A percentile compares a stretch with the other conserved stretches of the same genome.
Evolutionary conservation across 805 yeast species (phyloP).

Genomic region (Monosporozyma solicola): DNA sequence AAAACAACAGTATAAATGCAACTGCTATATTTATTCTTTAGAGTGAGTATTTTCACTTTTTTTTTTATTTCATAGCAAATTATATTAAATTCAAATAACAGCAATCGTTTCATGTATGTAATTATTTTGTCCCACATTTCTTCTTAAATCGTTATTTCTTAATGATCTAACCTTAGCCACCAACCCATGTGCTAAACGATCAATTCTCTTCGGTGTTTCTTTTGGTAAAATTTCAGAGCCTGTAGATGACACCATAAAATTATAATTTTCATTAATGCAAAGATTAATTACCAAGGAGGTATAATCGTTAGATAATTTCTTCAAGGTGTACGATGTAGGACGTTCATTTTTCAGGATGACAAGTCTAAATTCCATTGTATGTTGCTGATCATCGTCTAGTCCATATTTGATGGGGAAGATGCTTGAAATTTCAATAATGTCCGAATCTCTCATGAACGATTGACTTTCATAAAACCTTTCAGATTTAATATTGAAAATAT

Average conservation of each 20-base stretch:
- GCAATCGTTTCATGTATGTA: slow-evolving; percentile 8
- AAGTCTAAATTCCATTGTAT: slow-evolving; percentile 13
- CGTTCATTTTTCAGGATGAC: slow-evolving; percentile 12
- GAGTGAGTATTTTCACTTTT: not conserved
- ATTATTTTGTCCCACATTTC: slow-evolving; percentile 26
- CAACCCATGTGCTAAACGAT: slow-evolving; percentile 14
- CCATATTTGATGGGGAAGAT: slow-evolving; percentile 16
- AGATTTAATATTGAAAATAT: slow-evolving; percentile 17
- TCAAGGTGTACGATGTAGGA: slow-evolving; percentile 13
- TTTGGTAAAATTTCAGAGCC: slow-evolving; percentile 6
- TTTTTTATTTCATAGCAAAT: not conserved
- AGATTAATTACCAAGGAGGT: slow-evolving; percentile 14
- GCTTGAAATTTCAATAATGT: slow-evolving; percentile 15
- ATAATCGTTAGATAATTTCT: slow-evolving; percentile 8
- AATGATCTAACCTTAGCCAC: slow-evolving; percentile 13
- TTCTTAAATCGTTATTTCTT: slow-evolving; percentile 21
- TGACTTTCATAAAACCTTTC: slow-evolving; percentile 6
- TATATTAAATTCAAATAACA: not conserved
- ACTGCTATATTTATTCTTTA: not conserved
- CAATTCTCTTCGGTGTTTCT: slow-evolving; percentile 13
- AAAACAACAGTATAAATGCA: not conserved
- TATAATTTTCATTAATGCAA: slow-evolving; percentile 11
- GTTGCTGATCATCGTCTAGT: slow-evolving; percentile 4
- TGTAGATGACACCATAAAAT: slow-evolving; percentile 1
- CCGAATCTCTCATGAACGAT: slow-evolving; percentile 8